These are phyloP conservation scores for Fraxinus paxiana DNA, from an alignment of 305 asterid species.

Conservation along the genomic window DNA sequence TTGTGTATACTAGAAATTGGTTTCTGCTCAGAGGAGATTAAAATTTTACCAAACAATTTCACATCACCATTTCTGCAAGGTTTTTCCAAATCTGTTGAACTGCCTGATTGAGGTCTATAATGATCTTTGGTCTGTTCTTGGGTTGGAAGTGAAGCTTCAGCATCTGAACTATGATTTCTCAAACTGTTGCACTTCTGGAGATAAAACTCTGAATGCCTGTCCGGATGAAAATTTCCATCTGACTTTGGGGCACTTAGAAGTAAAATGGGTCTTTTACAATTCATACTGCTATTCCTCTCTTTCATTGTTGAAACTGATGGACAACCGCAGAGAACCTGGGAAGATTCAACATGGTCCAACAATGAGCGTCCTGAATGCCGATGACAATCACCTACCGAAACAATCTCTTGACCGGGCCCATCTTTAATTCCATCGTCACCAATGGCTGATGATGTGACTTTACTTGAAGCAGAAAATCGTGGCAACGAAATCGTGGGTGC, in stretches of 20 bases:
- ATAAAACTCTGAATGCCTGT: conserved; percentile 34
- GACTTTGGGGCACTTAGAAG: conserved; percentile 33
- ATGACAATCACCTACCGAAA: conserved; percentile 32
- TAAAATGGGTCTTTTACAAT: conserved; percentile 38
- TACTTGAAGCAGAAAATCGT: conserved; percentile 43
- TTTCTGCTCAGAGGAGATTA: conserved; percentile 53
- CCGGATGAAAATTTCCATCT: conserved; percentile 36
- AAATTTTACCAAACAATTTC: conserved; percentile 87
- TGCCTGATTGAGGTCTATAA: conserved; percentile 34
- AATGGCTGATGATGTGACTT: conserved; percentile 40
- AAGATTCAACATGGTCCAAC: conserved; percentile 38
- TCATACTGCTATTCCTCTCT: conserved; percentile 40
- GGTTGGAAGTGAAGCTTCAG: conserved; percentile 36
- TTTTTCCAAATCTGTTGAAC: conserved; percentile 56
- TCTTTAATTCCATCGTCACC: conserved; percentile 29
- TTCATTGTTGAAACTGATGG: conserved; percentile 44
- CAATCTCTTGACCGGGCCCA: conserved; percentile 32
- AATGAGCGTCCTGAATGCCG: conserved; percentile 35
- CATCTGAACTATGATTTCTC: conserved; percentile 31
- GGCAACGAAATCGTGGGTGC: conserved; percentile 37
- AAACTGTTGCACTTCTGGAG: conserved; percentile 54
- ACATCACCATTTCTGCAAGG: conserved; percentile 72
- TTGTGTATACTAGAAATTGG: conserved; percentile 33
- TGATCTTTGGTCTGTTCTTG: conserved; percentile 35
- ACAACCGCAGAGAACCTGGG: conserved; percentile 55